Evolutionary conservation across 345 rosid species (phyloP).

Genomic region (Lepidium aucheri): DNA sequence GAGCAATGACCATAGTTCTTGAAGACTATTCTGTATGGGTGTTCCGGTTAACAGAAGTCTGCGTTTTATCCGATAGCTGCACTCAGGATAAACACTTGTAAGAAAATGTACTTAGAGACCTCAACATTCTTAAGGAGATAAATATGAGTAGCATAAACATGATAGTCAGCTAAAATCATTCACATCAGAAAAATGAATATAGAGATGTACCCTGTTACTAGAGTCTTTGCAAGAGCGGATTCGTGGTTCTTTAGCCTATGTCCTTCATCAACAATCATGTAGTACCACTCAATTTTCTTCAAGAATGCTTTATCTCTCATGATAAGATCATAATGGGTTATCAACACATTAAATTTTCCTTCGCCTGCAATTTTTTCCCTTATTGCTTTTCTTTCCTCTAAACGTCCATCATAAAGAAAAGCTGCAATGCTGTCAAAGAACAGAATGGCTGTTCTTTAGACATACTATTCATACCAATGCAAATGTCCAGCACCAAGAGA

Average conservation of each 20-base stretch:
- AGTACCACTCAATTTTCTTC: slow-evolving; percentile 86
- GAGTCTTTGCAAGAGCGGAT: slow-evolving; percentile 87
- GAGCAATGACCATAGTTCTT: slow-evolving; percentile 94
- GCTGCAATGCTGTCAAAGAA: slow-evolving; percentile 64
- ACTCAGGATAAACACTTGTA: slow-evolving; percentile 22
- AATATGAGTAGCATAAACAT: neutral
- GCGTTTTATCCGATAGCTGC: slow-evolving; percentile 87
- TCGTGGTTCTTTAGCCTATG: slow-evolving; percentile 96
- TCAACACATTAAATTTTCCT: slow-evolving; percentile 70
- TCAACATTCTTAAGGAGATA: neutral
- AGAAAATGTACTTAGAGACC: slow-evolving; percentile 10
- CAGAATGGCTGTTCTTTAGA: slow-evolving; percentile 6
- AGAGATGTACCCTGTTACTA: slow-evolving; percentile 61
- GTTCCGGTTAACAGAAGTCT: slow-evolving; percentile 97
- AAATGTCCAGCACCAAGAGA: neutral
- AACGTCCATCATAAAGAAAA: slow-evolving; percentile 92
- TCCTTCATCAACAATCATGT: slow-evolving; percentile 99
- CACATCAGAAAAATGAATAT: neutral
- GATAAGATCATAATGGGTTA: slow-evolving; percentile 95
- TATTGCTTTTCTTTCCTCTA: slow-evolving; percentile 86
- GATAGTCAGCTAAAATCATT: slow-evolving; percentile 3
- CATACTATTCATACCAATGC: neutral
- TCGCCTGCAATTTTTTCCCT: slow-evolving; percentile 61
- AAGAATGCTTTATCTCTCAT: slow-evolving; percentile 94
- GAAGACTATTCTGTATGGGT: slow-evolving; percentile 97